Evolutionary conservation across 495 filamentous ascomycete species (phyloP).

Genomic region (Tuber borchii): DNA sequence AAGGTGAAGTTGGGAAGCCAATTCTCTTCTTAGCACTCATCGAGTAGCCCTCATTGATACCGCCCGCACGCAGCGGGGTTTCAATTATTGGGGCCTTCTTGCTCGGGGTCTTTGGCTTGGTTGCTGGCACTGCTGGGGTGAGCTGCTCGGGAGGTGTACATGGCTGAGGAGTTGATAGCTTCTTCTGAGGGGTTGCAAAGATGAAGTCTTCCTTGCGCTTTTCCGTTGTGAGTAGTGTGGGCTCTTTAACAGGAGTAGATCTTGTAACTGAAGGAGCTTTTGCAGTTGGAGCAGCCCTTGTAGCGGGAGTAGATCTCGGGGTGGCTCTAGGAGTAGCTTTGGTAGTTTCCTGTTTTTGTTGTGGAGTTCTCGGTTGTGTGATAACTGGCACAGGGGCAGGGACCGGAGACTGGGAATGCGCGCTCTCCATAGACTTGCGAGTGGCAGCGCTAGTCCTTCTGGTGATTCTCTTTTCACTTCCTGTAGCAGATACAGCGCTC

Average conservation of each 20-base stretch:
- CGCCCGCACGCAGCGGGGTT: slow-evolving; percentile 20
- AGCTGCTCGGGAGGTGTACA: slow-evolving; percentile 28
- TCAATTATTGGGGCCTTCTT: slow-evolving; percentile 27
- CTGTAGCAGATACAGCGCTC: slow-evolving; percentile 9
- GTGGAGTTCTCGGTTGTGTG: slow-evolving; percentile 7
- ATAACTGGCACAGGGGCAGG: neutral
- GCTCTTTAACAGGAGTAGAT: neutral
- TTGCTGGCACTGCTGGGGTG: slow-evolving; percentile 18
- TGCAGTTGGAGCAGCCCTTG: neutral
- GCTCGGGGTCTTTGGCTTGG: slow-evolving; percentile 30
- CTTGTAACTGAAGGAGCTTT: neutral
- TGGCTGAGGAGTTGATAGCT: slow-evolving; percentile 17
- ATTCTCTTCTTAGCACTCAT: slow-evolving; percentile 32
- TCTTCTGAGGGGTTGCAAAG: slow-evolving; percentile 33
- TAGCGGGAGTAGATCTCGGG: slow-evolving; percentile 7
- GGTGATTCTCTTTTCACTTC: slow-evolving; percentile 17
- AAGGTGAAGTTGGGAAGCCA: slow-evolving; percentile 33
- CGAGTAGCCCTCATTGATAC: slow-evolving; percentile 24
- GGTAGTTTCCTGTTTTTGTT: neutral
- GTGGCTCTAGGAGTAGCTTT: slow-evolving; percentile 8
- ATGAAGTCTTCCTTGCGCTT: slow-evolving; percentile 13
- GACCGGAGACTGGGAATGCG: neutral
- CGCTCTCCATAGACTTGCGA: slow-evolving; percentile 13
- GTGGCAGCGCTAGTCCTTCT: slow-evolving; percentile 18
- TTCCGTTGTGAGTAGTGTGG: neutral